Percentiles rank a stretch among this genome's conserved stretches.
Conservation (phyloP, 371 early-diverging fungal species). For the Syncephalis plumigaleata region DNA sequence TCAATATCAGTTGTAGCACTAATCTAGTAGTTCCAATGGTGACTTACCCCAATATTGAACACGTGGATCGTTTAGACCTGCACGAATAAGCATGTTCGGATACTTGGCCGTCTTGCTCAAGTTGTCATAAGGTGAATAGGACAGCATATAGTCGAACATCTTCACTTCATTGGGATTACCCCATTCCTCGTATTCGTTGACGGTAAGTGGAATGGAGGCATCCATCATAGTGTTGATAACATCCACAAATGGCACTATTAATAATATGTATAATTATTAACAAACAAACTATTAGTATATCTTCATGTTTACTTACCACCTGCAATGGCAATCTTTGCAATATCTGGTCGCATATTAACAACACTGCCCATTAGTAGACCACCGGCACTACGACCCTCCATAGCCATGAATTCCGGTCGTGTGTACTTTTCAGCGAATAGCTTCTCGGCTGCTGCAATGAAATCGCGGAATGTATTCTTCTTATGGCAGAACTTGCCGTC, state of each 20-base stretch:
- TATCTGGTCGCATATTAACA: slow-evolving; percentile 32
- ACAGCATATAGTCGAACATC: slow-evolving; percentile 22
- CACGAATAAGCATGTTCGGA: slow-evolving; percentile 35
- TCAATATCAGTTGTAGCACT: neutral
- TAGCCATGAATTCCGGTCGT: slow-evolving; percentile 19
- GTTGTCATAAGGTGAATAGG: slow-evolving; percentile 24
- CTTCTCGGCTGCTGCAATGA: slow-evolving; percentile 25
- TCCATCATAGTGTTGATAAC: slow-evolving; percentile 33
- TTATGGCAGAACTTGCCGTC: slow-evolving; percentile 38
- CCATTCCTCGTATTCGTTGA: slow-evolving; percentile 33
- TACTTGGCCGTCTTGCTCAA: slow-evolving; percentile 9
- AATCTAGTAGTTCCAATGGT: neutral
- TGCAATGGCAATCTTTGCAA: slow-evolving; percentile 29
- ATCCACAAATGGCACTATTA: slow-evolving; percentile 25
- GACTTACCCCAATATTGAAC: slow-evolving; percentile 21
- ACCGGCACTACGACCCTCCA: slow-evolving; percentile 40
- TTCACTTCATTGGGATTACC: slow-evolving; percentile 21
- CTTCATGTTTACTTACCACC: slow-evolving; percentile 8
- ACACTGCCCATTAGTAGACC: slow-evolving; percentile 33
- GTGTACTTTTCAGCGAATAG: slow-evolving; percentile 38
- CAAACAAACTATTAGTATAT: neutral
- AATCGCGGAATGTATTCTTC: slow-evolving; percentile 36
- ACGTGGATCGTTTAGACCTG: slow-evolving; percentile 43
- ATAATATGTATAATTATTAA: no score
- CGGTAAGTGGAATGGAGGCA: slow-evolving; percentile 27